phyloP scores from a whole-genome alignment of 345 rosid species.

The Arabidopsis suecica region DNA sequence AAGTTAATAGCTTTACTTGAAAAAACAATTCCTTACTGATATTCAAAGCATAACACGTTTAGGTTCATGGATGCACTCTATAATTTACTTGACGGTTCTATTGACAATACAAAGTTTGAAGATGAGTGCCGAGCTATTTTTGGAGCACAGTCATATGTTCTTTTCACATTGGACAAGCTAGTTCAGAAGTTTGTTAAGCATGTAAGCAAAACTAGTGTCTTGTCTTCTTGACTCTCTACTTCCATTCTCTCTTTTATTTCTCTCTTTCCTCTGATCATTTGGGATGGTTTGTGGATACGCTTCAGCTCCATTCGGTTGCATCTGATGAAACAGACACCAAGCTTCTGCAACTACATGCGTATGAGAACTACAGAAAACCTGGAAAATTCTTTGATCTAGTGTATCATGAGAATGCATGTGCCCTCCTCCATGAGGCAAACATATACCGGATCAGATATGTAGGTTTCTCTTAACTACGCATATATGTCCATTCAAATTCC shows the following conservation, averaged over 20 bases:
- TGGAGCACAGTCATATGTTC: slow-evolving; percentile 92
- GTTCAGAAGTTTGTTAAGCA: slow-evolving; percentile 90
- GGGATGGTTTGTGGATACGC: slow-evolving; percentile 29
- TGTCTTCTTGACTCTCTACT: slow-evolving; percentile 12
- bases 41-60: slow-evolving; percentile 33
- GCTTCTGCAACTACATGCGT: slow-evolving; percentile 79
- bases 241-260: not conserved
- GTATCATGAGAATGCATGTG: slow-evolving; percentile 83
- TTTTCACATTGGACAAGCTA: slow-evolving; percentile 95
- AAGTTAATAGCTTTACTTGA: slow-evolving; percentile 15
- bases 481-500: slow-evolving; percentile 21
- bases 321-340: slow-evolving; percentile 90
- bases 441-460: slow-evolving; percentile 93
- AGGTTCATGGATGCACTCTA: slow-evolving; percentile 94
- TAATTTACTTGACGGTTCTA: slow-evolving; percentile 91
- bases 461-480: slow-evolving; percentile 44
- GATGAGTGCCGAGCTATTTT: slow-evolving; percentile 95
- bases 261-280: slow-evolving; percentile 13
- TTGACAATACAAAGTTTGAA: slow-evolving; percentile 90
- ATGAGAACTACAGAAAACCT: slow-evolving; percentile 78
- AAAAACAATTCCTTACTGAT: slow-evolving; percentile 28
- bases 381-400: slow-evolving; percentile 75
- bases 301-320: slow-evolving; percentile 85
- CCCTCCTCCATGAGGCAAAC: slow-evolving; percentile 84
- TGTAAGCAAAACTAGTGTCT: slow-evolving; percentile 50